Evolutionary conservation across 768 basidiomycete species (phyloP).

Genomic region (Mycena filopes): DNA sequence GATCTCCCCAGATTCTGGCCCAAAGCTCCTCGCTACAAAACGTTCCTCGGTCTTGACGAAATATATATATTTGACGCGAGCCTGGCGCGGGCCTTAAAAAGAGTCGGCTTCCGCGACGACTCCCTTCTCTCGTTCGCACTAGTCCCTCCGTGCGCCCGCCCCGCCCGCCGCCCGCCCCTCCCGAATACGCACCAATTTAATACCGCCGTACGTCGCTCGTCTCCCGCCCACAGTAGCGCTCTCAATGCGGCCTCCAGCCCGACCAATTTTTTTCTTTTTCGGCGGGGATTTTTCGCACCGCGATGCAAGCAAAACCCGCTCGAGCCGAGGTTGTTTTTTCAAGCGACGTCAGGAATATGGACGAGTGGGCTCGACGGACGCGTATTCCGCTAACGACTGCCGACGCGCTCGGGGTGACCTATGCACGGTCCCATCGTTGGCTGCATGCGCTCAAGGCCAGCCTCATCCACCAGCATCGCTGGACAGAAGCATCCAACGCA

Average conservation of each 20-base stretch:
- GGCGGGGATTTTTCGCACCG: slow-evolving; percentile 20
- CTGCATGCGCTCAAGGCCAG: slow-evolving; percentile 68
- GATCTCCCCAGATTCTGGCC: neutral
- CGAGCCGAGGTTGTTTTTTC: slow-evolving; percentile 77
- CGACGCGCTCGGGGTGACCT: slow-evolving; percentile 82
- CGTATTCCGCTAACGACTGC: slow-evolving; percentile 85
- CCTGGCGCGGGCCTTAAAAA: slow-evolving; percentile 1
- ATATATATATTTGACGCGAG: neutral
- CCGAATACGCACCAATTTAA: slow-evolving; percentile 4
- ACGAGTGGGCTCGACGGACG: slow-evolving; percentile 83
- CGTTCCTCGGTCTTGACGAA: neutral
- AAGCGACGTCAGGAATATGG: slow-evolving; percentile 83
- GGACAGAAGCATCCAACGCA: slow-evolving; percentile 67
- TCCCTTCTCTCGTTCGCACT: neutral
- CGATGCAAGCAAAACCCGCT: slow-evolving; percentile 48
- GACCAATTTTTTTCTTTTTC: slow-evolving; percentile 31
- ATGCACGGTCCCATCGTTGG: slow-evolving; percentile 85
- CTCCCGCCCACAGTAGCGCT: neutral
- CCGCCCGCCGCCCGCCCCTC: neutral
- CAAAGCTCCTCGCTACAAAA: too few relatives aligned
- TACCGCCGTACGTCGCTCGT: slow-evolving; percentile 9
- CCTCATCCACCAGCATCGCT: slow-evolving; percentile 76
- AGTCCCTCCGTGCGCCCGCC: neutral
- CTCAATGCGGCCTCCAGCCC: slow-evolving; percentile 22
- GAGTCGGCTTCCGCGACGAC: neutral